Evolutionary conservation across 371 early-diverging fungal genomes (phyloP).

Genomic region (Mucor piriformis): DNA sequence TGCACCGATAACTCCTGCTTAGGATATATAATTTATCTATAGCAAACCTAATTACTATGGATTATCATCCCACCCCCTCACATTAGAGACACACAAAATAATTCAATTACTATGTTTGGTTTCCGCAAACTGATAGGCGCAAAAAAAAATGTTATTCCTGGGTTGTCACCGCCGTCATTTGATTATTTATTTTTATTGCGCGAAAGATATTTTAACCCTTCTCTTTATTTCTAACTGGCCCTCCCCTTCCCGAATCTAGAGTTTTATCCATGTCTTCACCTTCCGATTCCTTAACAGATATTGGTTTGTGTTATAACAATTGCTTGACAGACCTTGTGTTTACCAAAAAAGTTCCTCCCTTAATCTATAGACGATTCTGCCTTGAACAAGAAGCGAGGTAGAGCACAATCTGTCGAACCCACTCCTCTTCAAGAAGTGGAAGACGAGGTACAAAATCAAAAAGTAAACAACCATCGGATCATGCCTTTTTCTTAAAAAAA

Average conservation of each 20-base stretch:
- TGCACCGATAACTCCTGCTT: too few species aligned
- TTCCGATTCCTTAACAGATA: constrained; percentile 21
- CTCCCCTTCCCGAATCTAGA: background rate
- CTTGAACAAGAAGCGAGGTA: constrained; percentile 46
- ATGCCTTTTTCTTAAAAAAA: too few species aligned
- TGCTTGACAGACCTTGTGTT: background rate
- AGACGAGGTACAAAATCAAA: constrained; percentile 17
- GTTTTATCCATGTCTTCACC: constrained; percentile 25
- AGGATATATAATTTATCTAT: too few species aligned
- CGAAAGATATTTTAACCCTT: background rate
- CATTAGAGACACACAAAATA: too few species aligned
- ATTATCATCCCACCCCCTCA: too few species aligned
- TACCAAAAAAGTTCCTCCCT: background rate
- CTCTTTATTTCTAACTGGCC: background rate
- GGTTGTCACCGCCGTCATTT: background rate
- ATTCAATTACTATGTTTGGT: too few species aligned
- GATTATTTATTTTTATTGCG: background rate
- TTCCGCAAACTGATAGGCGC: too few species aligned
- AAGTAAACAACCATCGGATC: too few species aligned
- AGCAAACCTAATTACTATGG: too few species aligned
- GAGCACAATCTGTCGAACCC: constrained; percentile 51
- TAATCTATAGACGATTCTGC: constrained; percentile 35
- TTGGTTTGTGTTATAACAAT: constrained; percentile 9
- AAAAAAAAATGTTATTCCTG: too few species aligned
- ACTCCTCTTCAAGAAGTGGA: constrained; percentile 19